A percentile compares a stretch with the other conserved stretches of the same genome.
Conservation (phyloP, 2,329 filamentous ascomycete genomes). For the Microdochium nivale region DNA sequence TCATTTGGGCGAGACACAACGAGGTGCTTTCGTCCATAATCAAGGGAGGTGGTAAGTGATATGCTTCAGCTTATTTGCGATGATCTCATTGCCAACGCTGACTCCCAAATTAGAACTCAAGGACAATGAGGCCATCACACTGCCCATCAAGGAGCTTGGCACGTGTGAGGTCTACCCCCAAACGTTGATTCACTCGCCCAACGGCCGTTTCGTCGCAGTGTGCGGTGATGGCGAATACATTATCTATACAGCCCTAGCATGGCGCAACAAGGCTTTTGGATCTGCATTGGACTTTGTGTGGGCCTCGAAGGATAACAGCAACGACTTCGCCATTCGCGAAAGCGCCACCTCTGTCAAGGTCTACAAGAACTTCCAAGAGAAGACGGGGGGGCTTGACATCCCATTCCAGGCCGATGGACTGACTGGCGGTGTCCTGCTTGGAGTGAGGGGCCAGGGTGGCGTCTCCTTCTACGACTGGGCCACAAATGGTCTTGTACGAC, state of each 20-base stretch:
- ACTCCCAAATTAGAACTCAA: slow-evolving; percentile 45
- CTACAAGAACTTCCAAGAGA: slow-evolving; percentile 96
- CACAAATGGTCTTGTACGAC: slow-evolving; percentile 75
- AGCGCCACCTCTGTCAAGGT: slow-evolving; percentile 91
- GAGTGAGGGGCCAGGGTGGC: slow-evolving; percentile 89
- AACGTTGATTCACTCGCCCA: slow-evolving; percentile 90
- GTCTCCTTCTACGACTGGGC: slow-evolving; percentile 97
- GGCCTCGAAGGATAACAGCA: slow-evolving; percentile 95
- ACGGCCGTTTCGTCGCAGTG: slow-evolving; percentile 70
- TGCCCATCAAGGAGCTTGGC: slow-evolving; percentile 90
- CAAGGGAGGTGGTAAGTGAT: slow-evolving; percentile 62
- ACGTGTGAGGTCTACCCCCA: slow-evolving; percentile 96
- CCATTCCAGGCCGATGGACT: slow-evolving; percentile 92
- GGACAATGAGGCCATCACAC: slow-evolving; percentile 76
- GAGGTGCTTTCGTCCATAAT: slow-evolving; percentile 94
- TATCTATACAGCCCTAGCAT: slow-evolving; percentile 93
- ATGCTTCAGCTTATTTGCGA: not conserved
- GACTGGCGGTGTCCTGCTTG: slow-evolving; percentile 79
- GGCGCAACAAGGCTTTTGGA: slow-evolving; percentile 96
- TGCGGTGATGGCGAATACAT: slow-evolving; percentile 98
- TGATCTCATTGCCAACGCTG: slow-evolving; percentile 17
- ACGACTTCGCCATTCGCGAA: slow-evolving; percentile 95
- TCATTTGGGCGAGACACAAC: slow-evolving; percentile 92
- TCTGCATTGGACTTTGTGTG: slow-evolving; percentile 94
- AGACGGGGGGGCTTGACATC: slow-evolving; percentile 79